Conservation (phyloP, 2,329 filamentous ascomycete species). For the Calonectria hawksworthii region DNA sequence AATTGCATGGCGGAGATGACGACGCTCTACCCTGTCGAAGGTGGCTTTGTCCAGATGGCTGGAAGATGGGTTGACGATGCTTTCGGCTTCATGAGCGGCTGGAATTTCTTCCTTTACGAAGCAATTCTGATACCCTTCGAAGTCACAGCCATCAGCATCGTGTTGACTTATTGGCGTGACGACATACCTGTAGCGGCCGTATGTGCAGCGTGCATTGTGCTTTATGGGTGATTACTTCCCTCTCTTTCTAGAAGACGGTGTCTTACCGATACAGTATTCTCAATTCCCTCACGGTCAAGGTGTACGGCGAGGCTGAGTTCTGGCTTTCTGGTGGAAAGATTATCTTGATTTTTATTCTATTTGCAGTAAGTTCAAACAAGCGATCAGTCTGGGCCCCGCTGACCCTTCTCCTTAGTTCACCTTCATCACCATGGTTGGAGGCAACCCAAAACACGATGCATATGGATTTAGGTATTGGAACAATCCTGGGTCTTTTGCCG, state of each 20-base stretch:
- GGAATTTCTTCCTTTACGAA: not conserved
- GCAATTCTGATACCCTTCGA: constrained; percentile 7
- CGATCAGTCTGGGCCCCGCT: not conserved
- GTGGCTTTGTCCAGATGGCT: not conserved
- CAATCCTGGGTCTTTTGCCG: not conserved
- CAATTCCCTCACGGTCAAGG: not conserved
- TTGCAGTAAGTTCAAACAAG: not conserved
- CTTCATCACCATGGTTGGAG: constrained; percentile 6
- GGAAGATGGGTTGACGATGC: not conserved
- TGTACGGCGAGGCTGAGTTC: constrained; percentile 4
- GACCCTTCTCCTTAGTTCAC: not conserved
- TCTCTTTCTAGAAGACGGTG: not conserved
- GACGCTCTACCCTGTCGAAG: not conserved
- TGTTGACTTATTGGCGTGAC: not conserved
- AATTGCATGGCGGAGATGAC: not conserved
- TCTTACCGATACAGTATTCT: not conserved
- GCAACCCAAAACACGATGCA: not conserved
- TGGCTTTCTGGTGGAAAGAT: constrained; percentile 6
- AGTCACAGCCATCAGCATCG: not conserved
- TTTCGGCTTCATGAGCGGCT: not conserved
- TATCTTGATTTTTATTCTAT: not conserved
- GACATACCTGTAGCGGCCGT: not conserved
- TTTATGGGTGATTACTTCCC: not conserved
- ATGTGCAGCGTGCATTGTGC: not conserved
- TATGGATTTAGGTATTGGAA: not conserved